phyloP scores from a whole-genome alignment of 495 filamentous ascomycete genomes.

The Chaetomidium leptoderma region DNA sequence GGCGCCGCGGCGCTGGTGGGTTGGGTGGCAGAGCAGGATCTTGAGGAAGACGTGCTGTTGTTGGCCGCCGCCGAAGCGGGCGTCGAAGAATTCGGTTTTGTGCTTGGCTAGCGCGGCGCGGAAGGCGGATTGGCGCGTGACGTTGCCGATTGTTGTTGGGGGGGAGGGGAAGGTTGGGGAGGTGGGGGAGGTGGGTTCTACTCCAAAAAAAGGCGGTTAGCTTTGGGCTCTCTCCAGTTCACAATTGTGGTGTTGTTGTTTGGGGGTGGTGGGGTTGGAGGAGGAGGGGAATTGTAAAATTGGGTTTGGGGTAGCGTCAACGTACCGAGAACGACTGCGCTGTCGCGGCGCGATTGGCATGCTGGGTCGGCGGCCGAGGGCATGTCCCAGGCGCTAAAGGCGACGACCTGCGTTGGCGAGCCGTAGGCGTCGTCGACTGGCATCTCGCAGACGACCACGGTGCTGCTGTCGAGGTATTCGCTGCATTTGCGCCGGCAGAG shows the following conservation, averaged over 20 bases:
- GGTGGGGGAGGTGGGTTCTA: slow-evolving; percentile 7
- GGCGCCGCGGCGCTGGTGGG: slow-evolving; percentile 47
- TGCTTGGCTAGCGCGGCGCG: slow-evolving; percentile 15
- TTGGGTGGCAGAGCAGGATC: slow-evolving; percentile 48
- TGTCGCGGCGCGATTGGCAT: not conserved
- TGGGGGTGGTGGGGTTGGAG: not conserved
- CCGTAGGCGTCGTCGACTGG: not conserved
- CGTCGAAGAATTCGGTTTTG: slow-evolving; percentile 24
- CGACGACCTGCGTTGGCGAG: slow-evolving; percentile 18
- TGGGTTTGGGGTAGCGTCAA: not conserved
- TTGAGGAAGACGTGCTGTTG: slow-evolving; percentile 44
- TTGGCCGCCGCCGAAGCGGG: slow-evolving; percentile 15
- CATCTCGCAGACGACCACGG: slow-evolving; percentile 34
- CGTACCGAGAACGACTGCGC: slow-evolving; percentile 13
- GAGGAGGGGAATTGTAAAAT: too few relatives aligned
- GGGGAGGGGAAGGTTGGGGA: slow-evolving; percentile 3
- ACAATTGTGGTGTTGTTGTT: not conserved
- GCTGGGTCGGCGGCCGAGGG: not conserved
- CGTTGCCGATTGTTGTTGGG: slow-evolving; percentile 24
- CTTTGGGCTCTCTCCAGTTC: too few relatives aligned
- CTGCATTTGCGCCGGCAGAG: slow-evolving; percentile 25
- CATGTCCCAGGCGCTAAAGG: slow-evolving; percentile 30
- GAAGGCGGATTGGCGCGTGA: slow-evolving; percentile 25
- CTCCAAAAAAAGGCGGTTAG: not conserved
- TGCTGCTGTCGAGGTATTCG: slow-evolving; percentile 28